A percentile compares a stretch with the other conserved stretches of the same genome.
These are phyloP conservation scores for Arthrocladium fulminans DNA, from an alignment of 2,329 filamentous ascomycete species.

Conservation along the genomic window DNA sequence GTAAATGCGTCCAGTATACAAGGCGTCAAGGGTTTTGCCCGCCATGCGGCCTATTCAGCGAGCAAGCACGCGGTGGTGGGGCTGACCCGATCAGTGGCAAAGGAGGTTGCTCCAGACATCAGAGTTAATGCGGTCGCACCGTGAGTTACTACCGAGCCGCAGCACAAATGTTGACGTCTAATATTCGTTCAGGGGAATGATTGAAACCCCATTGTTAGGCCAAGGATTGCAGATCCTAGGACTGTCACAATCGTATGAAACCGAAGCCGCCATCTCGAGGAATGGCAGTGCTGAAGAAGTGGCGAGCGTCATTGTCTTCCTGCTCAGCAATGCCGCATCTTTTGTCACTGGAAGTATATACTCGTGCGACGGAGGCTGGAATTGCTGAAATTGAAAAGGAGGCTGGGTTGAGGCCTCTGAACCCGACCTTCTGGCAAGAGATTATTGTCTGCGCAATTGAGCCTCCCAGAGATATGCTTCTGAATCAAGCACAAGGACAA, in stretches of 20 bases:
- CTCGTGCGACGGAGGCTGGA: constrained; percentile 39
- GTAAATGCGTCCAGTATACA: constrained; percentile 36
- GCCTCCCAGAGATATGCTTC: no score
- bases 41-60: constrained; percentile 35
- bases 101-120: constrained; percentile 13
- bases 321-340: constrained; percentile 38
- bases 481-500: no score
- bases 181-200: constrained; percentile 8
- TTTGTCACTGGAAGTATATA: constrained; percentile 41
- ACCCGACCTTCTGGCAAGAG: no score
- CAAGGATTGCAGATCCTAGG: constrained; percentile 3
- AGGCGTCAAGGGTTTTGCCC: constrained; percentile 27
- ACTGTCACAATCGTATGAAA: background rate
- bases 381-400: background rate
- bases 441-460: no score
- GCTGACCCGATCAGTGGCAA: constrained; percentile 26
- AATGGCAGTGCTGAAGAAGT: constrained; percentile 23
- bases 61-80: constrained; percentile 37
- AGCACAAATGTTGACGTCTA: background rate
- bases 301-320: constrained; percentile 38
- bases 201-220: constrained; percentile 13
- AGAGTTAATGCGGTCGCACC: constrained; percentile 10
- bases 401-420: no score
- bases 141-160: constrained; percentile 5
- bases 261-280: constrained; percentile 9